Conservation (phyloP, 306 rosid genomes). For the Alnus rubra region DNA sequence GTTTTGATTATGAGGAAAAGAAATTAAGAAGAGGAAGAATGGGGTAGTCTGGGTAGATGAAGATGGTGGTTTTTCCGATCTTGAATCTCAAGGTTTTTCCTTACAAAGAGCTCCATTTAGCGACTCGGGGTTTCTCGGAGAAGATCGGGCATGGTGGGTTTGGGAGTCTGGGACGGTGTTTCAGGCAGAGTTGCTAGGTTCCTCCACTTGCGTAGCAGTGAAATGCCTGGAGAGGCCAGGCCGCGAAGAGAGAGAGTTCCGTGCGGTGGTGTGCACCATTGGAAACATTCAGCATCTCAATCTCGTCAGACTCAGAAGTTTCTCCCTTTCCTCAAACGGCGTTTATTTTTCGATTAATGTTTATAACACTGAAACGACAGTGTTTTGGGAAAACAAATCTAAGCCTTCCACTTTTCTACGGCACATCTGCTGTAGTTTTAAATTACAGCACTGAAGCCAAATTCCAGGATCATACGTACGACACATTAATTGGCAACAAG, state of each 20-base stretch:
- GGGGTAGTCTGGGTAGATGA: constrained; percentile 30
- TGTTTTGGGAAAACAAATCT: too few species aligned
- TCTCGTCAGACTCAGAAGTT: constrained; percentile 79
- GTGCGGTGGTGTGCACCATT: constrained; percentile 80
- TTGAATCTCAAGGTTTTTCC: constrained; percentile 64
- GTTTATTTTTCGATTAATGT: too few species aligned
- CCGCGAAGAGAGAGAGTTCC: constrained; percentile 81
- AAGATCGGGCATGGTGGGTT: constrained; percentile 89
- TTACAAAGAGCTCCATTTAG: constrained; percentile 69
- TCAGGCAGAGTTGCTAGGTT: constrained; percentile 63
- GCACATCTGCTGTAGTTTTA: too few species aligned
- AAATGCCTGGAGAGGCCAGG: constrained; percentile 88
- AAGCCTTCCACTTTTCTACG: too few species aligned
- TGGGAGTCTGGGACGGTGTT: constrained; percentile 58
- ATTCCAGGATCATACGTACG: too few species aligned
- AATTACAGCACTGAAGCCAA: too few species aligned
- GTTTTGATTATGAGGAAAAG: constrained; percentile 35
- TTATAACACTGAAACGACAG: too few species aligned
- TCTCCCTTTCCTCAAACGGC: constrained; percentile 19
- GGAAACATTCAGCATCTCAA: constrained; percentile 88
- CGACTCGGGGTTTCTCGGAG: constrained; percentile 66
- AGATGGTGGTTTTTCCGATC: constrained; percentile 36
- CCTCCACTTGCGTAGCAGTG: constrained; percentile 62
- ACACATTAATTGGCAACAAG: too few species aligned
- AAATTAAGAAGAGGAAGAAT: constrained; percentile 17